Evolutionary conservation across 257 asterid genomes (phyloP).

Genomic region (Nicotiana noctiflora): DNA sequence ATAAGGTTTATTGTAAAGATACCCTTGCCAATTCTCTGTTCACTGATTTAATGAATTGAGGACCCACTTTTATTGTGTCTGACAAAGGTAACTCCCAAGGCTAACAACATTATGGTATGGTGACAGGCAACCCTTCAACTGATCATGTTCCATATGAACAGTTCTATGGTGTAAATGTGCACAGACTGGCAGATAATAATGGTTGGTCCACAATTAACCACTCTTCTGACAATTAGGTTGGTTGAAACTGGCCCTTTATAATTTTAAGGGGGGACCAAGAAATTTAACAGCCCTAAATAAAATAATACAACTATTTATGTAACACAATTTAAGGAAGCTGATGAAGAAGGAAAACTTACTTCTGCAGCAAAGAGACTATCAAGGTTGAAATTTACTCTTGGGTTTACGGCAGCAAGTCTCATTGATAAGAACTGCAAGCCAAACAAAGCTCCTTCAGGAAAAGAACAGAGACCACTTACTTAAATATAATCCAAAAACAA

Average conservation of each 20-base stretch:
- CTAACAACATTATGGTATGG: background rate
- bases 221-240: background rate
- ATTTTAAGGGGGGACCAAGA: too few relatives aligned
- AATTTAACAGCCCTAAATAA: background rate
- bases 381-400: conserved; percentile 62
- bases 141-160: background rate
- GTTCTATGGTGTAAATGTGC: background rate
- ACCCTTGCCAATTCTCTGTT: too few relatives aligned
- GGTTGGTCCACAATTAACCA: conserved; percentile 1
- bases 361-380: conserved; percentile 59
- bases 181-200: background rate
- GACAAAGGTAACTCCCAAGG: conserved; percentile 1
- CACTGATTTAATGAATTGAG: too few relatives aligned
- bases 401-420: conserved; percentile 87
- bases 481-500: too few relatives aligned
- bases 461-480: background rate
- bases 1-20: background rate
- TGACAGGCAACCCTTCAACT: background rate
- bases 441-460: conserved; percentile 11
- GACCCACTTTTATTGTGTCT: conserved; percentile 1
- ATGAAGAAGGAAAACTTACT: conserved; percentile 31
- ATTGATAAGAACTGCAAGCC: conserved; percentile 68
- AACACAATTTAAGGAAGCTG: background rate
- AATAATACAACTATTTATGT: background rate
- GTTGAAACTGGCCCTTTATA: background rate